phyloP scores from a whole-genome alignment of 371 early-diverging fungal species.

The Parasitella parasitica region DNA sequence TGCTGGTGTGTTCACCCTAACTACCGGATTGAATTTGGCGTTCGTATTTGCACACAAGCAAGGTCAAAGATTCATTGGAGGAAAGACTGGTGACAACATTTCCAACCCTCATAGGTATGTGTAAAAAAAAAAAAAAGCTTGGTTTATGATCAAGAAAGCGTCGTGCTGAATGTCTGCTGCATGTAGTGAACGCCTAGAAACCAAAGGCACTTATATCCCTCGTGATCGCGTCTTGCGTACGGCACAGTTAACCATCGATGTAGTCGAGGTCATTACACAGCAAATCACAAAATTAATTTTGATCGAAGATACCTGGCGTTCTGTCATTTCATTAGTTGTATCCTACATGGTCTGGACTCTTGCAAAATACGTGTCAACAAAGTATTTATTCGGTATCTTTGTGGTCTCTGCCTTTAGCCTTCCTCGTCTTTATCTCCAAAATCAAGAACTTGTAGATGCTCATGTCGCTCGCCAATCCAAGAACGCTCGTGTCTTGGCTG shows the following conservation, averaged over 20 bases:
- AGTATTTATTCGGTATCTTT: conserved; percentile 50
- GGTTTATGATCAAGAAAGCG: no score
- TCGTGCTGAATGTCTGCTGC: not conserved
- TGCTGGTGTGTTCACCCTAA: conserved; percentile 49
- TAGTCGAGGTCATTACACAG: conserved; percentile 43
- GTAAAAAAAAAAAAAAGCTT: no score
- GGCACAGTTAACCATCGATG: conserved; percentile 46
- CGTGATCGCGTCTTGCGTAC: conserved; percentile 41
- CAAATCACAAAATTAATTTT: conserved; percentile 52
- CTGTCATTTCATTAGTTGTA: conserved; percentile 43
- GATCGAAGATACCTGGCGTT: conserved; percentile 55
- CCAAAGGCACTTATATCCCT: conserved; percentile 31
- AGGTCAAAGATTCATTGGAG: conserved; percentile 38
- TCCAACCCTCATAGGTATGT: conserved; percentile 48
- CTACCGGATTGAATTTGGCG: conserved; percentile 51
- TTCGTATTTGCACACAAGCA: conserved; percentile 56
- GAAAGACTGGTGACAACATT: conserved; percentile 39
- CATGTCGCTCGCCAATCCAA: conserved; percentile 45
- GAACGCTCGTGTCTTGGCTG: conserved; percentile 27
- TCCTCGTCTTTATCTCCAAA: conserved; percentile 54
- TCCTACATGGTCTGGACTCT: conserved; percentile 59
- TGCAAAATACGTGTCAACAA: conserved; percentile 57
- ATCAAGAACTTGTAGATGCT: conserved; percentile 53
- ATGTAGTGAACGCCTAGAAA: conserved; percentile 32
- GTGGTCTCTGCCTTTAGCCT: conserved; percentile 46